Percentiles rank a stretch among this genome's conserved stretches.
Evolutionary conservation across 1,284 basidiomycete genomes (phyloP).

Genomic region (Sanghuangporus sanghuang): DNA sequence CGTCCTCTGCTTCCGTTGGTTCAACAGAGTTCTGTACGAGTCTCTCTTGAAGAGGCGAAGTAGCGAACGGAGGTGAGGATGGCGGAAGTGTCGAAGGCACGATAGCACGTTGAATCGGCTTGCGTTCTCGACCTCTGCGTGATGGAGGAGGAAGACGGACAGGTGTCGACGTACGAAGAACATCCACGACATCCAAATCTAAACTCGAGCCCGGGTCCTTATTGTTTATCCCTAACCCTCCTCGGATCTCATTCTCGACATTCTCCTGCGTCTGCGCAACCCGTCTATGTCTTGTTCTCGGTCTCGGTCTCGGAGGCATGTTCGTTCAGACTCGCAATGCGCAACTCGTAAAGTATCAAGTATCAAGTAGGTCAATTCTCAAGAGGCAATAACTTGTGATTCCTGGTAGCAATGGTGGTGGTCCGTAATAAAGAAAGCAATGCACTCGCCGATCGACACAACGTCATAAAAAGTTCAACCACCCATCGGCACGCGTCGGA

Average conservation of each 20-base stretch:
- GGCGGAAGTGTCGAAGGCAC: conserved; percentile 6
- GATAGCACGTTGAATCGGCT: neutral
- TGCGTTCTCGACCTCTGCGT: neutral
- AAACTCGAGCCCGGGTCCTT: neutral
- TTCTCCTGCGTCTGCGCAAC: neutral
- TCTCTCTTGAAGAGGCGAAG: neutral
- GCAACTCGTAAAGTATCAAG: too few species aligned
- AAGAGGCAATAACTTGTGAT: neutral
- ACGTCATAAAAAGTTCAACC: neutral
- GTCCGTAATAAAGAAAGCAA: neutral
- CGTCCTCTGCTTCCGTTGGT: neutral
- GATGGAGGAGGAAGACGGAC: neutral
- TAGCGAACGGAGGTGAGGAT: conserved; percentile 6
- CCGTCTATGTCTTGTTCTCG: neutral
- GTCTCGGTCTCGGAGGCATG: neutral
- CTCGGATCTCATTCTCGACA: neutral
- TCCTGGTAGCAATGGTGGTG: neutral
- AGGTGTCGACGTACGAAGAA: neutral
- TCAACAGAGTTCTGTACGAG: neutral
- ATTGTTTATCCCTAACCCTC: neutral
- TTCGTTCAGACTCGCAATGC: neutral
- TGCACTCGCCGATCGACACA: neutral
- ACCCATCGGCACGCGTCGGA: neutral
- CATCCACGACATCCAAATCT: neutral
- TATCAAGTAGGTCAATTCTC: neutral